Conservation (phyloP, 2,329 filamentous ascomycete genomes). For the Aspergillus arachidicola region DNA sequence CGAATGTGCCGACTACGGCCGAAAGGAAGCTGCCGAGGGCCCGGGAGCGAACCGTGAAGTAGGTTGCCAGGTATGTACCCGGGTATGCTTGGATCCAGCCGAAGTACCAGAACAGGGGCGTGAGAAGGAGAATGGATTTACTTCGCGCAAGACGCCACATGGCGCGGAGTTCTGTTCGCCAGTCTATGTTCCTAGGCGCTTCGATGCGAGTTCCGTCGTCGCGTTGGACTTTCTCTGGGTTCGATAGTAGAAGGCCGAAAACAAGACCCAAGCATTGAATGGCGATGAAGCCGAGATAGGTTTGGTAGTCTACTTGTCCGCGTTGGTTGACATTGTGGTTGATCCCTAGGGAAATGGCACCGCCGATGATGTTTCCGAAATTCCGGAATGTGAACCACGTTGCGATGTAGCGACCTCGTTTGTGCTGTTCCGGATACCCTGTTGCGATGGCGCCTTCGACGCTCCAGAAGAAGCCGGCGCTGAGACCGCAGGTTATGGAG, state of each 20-base stretch:
- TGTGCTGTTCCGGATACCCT: slow-evolving; percentile 38
- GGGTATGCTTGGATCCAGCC: slow-evolving; percentile 46
- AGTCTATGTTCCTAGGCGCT: slow-evolving; percentile 18
- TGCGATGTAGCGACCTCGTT: slow-evolving; percentile 28
- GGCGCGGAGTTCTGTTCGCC: slow-evolving; percentile 34
- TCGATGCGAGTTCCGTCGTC: slow-evolving; percentile 45
- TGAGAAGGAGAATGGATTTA: slow-evolving; percentile 40
- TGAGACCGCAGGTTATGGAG: slow-evolving; percentile 41
- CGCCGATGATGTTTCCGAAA: slow-evolving; percentile 52
- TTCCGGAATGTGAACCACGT: slow-evolving; percentile 48
- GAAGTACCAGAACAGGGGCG: slow-evolving; percentile 37
- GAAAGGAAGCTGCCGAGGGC: slow-evolving; percentile 42
- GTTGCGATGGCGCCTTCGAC: slow-evolving; percentile 46
- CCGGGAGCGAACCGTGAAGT: slow-evolving; percentile 47
- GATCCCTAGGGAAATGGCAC: slow-evolving; percentile 53
- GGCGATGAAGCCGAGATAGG: slow-evolving; percentile 51
- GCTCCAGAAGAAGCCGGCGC: slow-evolving; percentile 47
- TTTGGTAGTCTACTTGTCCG: slow-evolving; percentile 30
- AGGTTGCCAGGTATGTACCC: slow-evolving; percentile 45
- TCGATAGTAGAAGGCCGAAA: slow-evolving; percentile 47
- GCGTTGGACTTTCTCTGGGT: slow-evolving; percentile 49
- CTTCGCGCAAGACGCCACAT: slow-evolving; percentile 41
- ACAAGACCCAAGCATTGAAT: slow-evolving; percentile 51
- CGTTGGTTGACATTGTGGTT: slow-evolving; percentile 44
- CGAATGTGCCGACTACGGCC: slow-evolving; percentile 43